Conservation (phyloP, 2,329 filamentous ascomycete genomes). For the Celoporthe dispersa region DNA sequence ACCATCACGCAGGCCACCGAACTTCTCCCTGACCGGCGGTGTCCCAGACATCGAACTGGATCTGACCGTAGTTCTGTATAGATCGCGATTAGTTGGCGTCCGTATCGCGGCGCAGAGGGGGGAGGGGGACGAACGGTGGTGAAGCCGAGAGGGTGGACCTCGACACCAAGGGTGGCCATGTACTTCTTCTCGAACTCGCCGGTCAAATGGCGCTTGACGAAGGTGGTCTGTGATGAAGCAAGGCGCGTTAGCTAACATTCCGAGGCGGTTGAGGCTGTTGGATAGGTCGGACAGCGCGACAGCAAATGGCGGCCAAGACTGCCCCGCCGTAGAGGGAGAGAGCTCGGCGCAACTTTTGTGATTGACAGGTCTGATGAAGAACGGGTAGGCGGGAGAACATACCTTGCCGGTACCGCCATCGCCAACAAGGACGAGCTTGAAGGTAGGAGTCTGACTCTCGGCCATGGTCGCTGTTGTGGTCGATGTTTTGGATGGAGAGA, state of each 20-base stretch:
- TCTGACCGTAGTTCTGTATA: conserved; percentile 83
- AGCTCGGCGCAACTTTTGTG: conserved; percentile 26
- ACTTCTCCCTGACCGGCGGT: conserved; percentile 99
- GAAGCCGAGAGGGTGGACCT: conserved; percentile 98
- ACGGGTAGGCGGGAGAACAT: conserved; percentile 43
- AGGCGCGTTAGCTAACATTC: conserved; percentile 25
- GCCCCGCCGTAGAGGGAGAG: conserved; percentile 22
- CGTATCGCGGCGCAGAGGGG: conserved; percentile 31
- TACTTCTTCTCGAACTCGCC: conserved; percentile 99
- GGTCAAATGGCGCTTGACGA: conserved; percentile 99
- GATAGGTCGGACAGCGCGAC: conserved; percentile 27
- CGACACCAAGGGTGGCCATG: conserved; percentile 98
- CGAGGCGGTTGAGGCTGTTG: conserved; percentile 5
- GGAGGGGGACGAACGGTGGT: conserved; percentile 75
- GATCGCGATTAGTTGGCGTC: conserved; percentile 26
- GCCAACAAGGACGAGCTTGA: conserved; percentile 99
- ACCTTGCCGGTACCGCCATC: conserved; percentile 99
- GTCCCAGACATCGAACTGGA: conserved; percentile 99
- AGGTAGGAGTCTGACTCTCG: conserved; percentile 69
- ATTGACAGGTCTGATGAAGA: conserved; percentile 29
- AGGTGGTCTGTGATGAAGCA: conserved; percentile 77
- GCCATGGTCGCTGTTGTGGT: conserved; percentile 63
- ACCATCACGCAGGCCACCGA: conserved; percentile 97
- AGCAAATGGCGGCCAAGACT: conserved; percentile 28
- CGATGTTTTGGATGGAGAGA: conserved; percentile 27